Evolutionary conservation across 192 early-diverging fungal species (phyloP).

Genomic region (Coemansia sp.): DNA sequence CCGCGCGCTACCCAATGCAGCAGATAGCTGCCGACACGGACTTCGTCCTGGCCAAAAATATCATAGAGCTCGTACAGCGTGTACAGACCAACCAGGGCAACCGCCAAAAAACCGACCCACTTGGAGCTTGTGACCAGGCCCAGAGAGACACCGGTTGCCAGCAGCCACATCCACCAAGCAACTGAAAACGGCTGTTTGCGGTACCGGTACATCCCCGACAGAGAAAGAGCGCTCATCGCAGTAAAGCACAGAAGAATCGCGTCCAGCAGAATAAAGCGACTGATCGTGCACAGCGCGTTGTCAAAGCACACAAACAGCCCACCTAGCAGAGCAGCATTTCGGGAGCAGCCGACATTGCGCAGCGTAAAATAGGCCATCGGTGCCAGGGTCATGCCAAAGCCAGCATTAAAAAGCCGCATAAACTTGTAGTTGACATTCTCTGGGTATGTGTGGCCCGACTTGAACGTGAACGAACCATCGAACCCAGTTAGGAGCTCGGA

Average conservation of each 20-base stretch:
- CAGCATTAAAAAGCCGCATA: conserved; percentile 88
- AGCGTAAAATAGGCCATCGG: conserved; percentile 91
- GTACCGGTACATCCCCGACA: conserved; percentile 75
- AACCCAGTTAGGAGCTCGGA: conserved; percentile 81
- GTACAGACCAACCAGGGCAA: conserved; percentile 87
- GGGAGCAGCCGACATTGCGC: conserved; percentile 67
- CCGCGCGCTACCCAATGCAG: conserved; percentile 87
- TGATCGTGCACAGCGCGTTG: conserved; percentile 66
- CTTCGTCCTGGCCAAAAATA: conserved; percentile 71
- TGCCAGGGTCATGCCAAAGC: conserved; percentile 84
- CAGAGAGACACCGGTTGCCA: conserved; percentile 81
- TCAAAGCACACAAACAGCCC: conserved; percentile 79
- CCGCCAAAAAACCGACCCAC: conserved; percentile 94
- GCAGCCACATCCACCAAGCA: conserved; percentile 89
- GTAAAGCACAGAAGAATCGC: conserved; percentile 95
- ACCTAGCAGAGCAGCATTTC: conserved; percentile 68
- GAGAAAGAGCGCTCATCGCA: conserved; percentile 61
- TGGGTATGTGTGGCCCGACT: conserved; percentile 68
- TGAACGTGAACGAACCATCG: conserved; percentile 84
- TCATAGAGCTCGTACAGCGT: conserved; percentile 95
- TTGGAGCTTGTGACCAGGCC: conserved; percentile 89
- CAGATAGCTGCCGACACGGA: conserved; percentile 62
- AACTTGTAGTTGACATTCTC: conserved; percentile 75
- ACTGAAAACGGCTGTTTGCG: conserved; percentile 74
- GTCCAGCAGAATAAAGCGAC: conserved; percentile 92